Percentiles rank a stretch among this genome's conserved stretches.
Evolutionary conservation across 2,329 filamentous ascomycete genomes (phyloP).

Genomic region (Bipolaris gigantea): DNA sequence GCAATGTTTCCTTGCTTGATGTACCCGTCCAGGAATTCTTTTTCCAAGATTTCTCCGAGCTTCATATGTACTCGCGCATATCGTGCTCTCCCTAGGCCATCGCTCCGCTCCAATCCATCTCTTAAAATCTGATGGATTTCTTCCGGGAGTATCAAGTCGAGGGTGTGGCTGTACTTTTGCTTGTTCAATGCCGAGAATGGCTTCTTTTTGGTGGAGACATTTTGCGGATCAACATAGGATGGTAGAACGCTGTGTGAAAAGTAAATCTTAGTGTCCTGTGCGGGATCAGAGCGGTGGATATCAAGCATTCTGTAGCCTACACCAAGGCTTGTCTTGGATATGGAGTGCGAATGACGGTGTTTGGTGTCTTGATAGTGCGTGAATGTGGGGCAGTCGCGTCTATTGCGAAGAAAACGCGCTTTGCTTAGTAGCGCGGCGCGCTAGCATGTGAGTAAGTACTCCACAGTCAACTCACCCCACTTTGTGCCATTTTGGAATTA

Average conservation of each 20-base stretch:
- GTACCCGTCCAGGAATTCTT: slow-evolving; percentile 79
- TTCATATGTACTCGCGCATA: slow-evolving; percentile 75
- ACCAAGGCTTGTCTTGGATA: neutral
- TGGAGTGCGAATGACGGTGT: neutral
- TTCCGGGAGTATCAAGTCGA: slow-evolving; percentile 73
- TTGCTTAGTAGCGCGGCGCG: slow-evolving; percentile 4
- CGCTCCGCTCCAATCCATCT: slow-evolving; percentile 53
- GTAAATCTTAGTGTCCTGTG: slow-evolving; percentile 65
- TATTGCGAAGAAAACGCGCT: slow-evolving; percentile 9
- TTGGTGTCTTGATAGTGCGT: neutral
- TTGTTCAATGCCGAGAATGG: slow-evolving; percentile 72
- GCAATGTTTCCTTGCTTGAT: slow-evolving; percentile 79
- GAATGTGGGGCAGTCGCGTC: slow-evolving; percentile 6
- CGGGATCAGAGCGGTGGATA: slow-evolving; percentile 36
- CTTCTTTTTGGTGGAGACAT: slow-evolving; percentile 62
- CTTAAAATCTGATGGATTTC: slow-evolving; percentile 60
- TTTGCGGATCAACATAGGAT: slow-evolving; percentile 67
- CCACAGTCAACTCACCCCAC: neutral
- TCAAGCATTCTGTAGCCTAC: slow-evolving; percentile 35
- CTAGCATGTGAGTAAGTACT: slow-evolving; percentile 5
- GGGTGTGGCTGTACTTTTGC: slow-evolving; percentile 69
- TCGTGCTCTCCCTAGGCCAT: slow-evolving; percentile 38
- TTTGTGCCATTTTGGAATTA: neutral
- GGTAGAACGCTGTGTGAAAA: slow-evolving; percentile 70
- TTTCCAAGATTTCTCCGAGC: slow-evolving; percentile 70